Base-by-base conservation (phyloP, 2,329 filamentous ascomycete species). In the Cordyceps militaris region DNA sequence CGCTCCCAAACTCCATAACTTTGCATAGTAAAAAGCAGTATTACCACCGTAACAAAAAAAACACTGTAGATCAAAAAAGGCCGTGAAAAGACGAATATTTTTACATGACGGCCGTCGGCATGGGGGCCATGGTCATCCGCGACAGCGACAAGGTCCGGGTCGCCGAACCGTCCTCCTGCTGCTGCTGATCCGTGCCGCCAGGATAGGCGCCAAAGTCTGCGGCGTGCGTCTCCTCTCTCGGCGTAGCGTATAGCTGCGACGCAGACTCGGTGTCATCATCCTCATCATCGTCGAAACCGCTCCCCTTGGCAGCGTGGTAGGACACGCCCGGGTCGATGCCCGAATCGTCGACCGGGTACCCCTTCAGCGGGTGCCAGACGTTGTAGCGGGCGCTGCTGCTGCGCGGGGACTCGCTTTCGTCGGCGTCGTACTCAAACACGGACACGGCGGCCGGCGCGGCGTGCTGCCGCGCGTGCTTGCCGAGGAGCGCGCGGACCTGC, bases 61-160 rank as follows among this genome's bases (percentile, higher is more conserved):
- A 13, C 40, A 14, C 10, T 14, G 8, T 42, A 23, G 16, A n/a
- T 24, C 42, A 55, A 59, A 13, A 47, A 26, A n/a, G n/a, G n/a
- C 38, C 4, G 4, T 16, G 3, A 24, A 44, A 44, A 54, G 36
- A 24, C 8, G 3, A 32, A 50, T 11, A 36, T 21, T 13, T 47
- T 62, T 57, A 70, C 54, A 66, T 64, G 50, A 65, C 62, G 34
- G 67, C 64, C 16, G 63, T 64, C 30, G 46, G 40, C 8, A 57
- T 38, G 11, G 43, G 43, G 32, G 71, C 73, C 63, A 80, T 71
- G 1, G 82, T 85, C 63, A 86, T 68, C 65, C 83, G 81, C 60
- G 82, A 82, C 11, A 87, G 74, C 28, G 82, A 88, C 65, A 90
- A 76, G 44, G 83, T 86, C 62, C 82, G 80, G 23, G 82, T 82